Evolutionary conservation across 1,284 basidiomycete genomes (phyloP), one percentile per base, ranked within the genome.

Genomic region (Waitea zeae): DNA sequence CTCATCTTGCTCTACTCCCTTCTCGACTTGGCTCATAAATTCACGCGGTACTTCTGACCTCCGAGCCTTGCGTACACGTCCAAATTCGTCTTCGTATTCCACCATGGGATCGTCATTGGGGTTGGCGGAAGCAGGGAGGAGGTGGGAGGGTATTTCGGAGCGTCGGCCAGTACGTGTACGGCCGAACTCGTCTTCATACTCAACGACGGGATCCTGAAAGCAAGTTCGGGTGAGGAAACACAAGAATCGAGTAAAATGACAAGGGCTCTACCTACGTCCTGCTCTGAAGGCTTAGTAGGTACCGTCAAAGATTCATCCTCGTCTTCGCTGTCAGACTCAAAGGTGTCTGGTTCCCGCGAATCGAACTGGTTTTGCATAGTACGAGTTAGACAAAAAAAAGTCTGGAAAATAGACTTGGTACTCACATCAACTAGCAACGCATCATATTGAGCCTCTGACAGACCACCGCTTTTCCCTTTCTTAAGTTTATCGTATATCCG

Each of bases 121-220:
- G 9, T 7, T 30, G 29, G 15, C 20, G 12, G 13, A 4, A 30
- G 17, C 36, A 34, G 27, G 36, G 31, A 27, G 19, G 24, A 17
- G 35, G 28, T 12, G 9, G 29, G 22, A 31, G n/a, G 11, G 24
- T 2, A 29, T 17, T 20, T 29, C 76, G 12, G 81, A 86, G 12
- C 66, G 61, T 30, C 59, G 66, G 12, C 67, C 67, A 3, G 64
- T 77, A 36, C 83, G 62, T 17, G 71, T 50, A 14, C 87, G 70
- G 13, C 87, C 87, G 47, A 86, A 84, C 46, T 90, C 87, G 45
- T 92, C 87, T 42, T 74, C 67, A 42, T 83, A 88, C 49, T 90
- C 86, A 12, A 89, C 62, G 27, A 86, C 56, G 7, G 81, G 79
- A 46, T 88, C 83, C 38, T 74, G 22, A 7, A 7, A n/a, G n/a